Conservation (phyloP, 2,329 filamentous ascomycete species). For the Penicillium sp. region DNA sequence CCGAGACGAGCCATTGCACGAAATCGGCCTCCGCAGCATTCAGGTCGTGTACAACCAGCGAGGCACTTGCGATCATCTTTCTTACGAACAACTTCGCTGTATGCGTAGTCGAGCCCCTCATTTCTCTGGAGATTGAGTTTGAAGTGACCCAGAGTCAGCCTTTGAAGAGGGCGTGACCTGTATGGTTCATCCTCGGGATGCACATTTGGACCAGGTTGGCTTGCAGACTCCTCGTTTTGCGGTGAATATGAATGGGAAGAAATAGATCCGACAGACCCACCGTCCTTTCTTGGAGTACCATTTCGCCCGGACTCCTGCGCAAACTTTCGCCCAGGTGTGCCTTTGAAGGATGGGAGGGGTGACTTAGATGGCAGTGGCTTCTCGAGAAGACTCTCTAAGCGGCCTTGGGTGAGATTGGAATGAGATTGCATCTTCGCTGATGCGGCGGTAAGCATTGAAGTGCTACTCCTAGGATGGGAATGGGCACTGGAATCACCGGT, state of each 20-base stretch:
- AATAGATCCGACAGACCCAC: not conserved
- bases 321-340: not conserved
- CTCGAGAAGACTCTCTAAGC: slow-evolving; percentile 37
- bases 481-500: slow-evolving; percentile 11
- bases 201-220: slow-evolving; percentile 9
- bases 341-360: slow-evolving; percentile 7
- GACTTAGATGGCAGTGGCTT: slow-evolving; percentile 25
- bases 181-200: slow-evolving; percentile 47
- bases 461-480: not conserved
- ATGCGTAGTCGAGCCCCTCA: slow-evolving; percentile 71
- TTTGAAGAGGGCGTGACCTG: slow-evolving; percentile 58
- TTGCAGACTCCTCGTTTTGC: not conserved
- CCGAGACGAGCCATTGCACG: slow-evolving; percentile 60
- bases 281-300: too few relatives aligned
- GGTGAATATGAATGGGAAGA: not conserved
- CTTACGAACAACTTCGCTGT: slow-evolving; percentile 70
- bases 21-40: slow-evolving; percentile 76
- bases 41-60: slow-evolving; percentile 70
- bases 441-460: not conserved
- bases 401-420: slow-evolving; percentile 14
- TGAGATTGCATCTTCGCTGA: not conserved
- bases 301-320: too few relatives aligned
- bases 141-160: slow-evolving; percentile 71
- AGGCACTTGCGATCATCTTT: slow-evolving; percentile 69
- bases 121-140: slow-evolving; percentile 76